These are phyloP conservation scores for Suhomyces kilbournensis DNA, from an alignment of 805 yeast genomes.

Conservation along the genomic window DNA sequence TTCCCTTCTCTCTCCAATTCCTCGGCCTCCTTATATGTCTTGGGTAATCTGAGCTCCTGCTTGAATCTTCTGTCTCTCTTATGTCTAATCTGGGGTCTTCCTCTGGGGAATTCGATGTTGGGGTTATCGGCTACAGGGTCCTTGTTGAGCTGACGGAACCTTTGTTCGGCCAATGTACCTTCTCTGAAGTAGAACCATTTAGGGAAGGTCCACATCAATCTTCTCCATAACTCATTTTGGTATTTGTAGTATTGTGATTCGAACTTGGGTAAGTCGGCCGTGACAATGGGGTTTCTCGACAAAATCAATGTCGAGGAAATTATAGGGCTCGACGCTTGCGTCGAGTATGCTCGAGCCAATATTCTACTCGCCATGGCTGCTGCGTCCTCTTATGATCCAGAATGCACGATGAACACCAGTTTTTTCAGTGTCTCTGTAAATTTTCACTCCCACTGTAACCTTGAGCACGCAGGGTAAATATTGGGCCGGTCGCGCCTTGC, in stretches of 20 bases:
- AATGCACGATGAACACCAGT: neutral
- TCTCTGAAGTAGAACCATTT: constrained; percentile 85
- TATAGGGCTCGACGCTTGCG: constrained; percentile 2
- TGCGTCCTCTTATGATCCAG: neutral
- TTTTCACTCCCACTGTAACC: constrained; percentile 14
- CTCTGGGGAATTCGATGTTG: constrained; percentile 75
- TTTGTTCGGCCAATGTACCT: constrained; percentile 86
- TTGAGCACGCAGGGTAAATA: constrained; percentile 1
- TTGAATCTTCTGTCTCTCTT: constrained; percentile 84
- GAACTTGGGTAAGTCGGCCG: constrained; percentile 69
- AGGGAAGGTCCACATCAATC: constrained; percentile 98
- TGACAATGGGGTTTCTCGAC: constrained; percentile 80
- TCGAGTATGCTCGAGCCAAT: constrained; percentile 11
- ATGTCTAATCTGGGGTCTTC: constrained; percentile 81
- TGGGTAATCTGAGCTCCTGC: constrained; percentile 77
- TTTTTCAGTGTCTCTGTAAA: constrained; percentile 7
- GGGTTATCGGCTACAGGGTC: constrained; percentile 73
- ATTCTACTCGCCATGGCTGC: constrained; percentile 1
- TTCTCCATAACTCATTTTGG: constrained; percentile 79
- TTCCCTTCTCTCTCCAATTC: constrained; percentile 15
- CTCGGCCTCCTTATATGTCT: constrained; percentile 44
- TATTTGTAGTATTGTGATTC: constrained; percentile 76
- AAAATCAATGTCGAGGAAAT: constrained; percentile 56
- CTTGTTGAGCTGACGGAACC: constrained; percentile 68
- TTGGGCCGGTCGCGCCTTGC: neutral